Base-by-base conservation (phyloP, 495 filamentous ascomycete species). In the Trichoderma asperelloides region DNA sequence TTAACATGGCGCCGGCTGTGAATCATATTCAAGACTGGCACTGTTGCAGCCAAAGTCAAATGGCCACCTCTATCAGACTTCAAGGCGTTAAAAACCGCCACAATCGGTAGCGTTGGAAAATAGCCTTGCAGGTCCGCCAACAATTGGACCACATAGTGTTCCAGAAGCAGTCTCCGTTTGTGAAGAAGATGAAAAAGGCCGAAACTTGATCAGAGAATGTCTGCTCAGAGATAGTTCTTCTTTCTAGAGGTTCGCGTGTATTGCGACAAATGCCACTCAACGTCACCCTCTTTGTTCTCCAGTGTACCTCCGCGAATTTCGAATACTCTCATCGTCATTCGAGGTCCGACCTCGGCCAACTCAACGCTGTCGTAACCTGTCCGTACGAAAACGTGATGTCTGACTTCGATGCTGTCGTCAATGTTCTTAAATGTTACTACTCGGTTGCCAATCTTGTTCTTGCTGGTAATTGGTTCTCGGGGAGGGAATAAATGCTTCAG, bases 291-390 rank as follows among this genome's bases (percentile, higher is more conserved):
- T 70, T 96, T 96, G 72, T 94, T 96, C 73, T 97, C 95, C 60
- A 96, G 79, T 2, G 94, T 95, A n/a, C 95, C 94, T 65, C 90
- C 88, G 62, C 92, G 83, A 68, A 99, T 96, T 76, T 96, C 92
- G 78, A 98, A 99, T 30, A 93, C 82, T 72, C 90, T 85, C 93
- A 99, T 96, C 6, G 93, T 96, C 89, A 98, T 96, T 66, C 95
- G 83, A 5, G 95, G 95, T 0, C 95, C 95, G 51, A 98, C 96
- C 76, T 98, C 95, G 21, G 92, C 91, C 69, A 98, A 78, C 78
- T 98, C 94, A 13, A 98, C 93, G 68, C 88, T 90, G 70, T 93
- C 85, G 74, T 92, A 95, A 18, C 90, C 86, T 7, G 91, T 95
- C 77, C 88, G 87, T 18, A 83, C 81, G 60, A 81, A 83, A 33